Evolutionary conservation across 805 yeast species (phyloP).

Genomic region (Citeromyces matritensis): DNA sequence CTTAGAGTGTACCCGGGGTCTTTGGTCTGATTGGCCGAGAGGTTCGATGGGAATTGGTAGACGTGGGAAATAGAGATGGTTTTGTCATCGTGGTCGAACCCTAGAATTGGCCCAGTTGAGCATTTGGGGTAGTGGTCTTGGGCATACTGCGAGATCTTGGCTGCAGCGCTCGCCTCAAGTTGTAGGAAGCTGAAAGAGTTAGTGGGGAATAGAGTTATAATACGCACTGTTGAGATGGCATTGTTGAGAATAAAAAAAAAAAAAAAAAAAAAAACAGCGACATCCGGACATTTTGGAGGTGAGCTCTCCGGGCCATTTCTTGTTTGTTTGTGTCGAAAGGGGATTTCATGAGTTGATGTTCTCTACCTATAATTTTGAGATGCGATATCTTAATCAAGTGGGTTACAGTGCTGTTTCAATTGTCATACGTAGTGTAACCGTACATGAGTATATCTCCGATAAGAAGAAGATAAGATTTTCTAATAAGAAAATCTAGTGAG

Average conservation of each 20-base stretch:
- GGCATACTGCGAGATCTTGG: slow-evolving; percentile 53
- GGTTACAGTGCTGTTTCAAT: too few relatives aligned
- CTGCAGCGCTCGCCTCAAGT: slow-evolving; percentile 35
- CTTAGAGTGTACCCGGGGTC: slow-evolving; percentile 43
- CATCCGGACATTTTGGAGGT: not conserved
- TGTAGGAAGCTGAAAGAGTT: too few relatives aligned
- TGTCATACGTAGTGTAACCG: too few relatives aligned
- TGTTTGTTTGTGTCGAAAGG: too few relatives aligned
- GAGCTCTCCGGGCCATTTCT: not conserved
- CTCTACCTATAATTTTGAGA: too few relatives aligned
- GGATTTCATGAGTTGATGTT: too few relatives aligned
- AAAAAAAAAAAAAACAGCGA: not conserved
- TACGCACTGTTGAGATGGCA: too few relatives aligned
- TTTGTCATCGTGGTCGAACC: slow-evolving; percentile 46
- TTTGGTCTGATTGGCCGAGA: slow-evolving; percentile 26
- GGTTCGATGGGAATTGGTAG: slow-evolving; percentile 44
- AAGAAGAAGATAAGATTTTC: too few relatives aligned
- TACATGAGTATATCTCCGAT: too few relatives aligned
- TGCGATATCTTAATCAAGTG: too few relatives aligned
- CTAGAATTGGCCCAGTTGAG: slow-evolving; percentile 59
- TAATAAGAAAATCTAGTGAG: too few relatives aligned
- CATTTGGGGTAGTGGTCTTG: slow-evolving; percentile 46
- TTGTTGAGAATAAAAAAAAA: slow-evolving; percentile 14
- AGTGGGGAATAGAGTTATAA: too few relatives aligned
- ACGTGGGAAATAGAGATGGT: slow-evolving; percentile 38